Evolutionary conservation across 208 protist genomes (phyloP), one percentile per base, ranked within the genome.

Genomic region (Crithidia thermophila): DNA sequence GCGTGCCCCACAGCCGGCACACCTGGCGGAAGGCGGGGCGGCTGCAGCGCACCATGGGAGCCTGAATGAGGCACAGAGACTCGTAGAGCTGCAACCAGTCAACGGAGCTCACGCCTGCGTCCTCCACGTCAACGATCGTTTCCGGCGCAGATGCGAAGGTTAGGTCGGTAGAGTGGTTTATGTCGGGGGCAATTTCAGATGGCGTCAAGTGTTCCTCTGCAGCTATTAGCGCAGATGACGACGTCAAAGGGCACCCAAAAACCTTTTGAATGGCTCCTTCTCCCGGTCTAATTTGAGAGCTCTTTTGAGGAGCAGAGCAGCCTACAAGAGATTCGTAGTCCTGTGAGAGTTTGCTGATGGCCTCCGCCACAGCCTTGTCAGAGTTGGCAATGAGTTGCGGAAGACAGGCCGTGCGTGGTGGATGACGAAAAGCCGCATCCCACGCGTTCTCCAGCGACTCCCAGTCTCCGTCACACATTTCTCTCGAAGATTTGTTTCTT

Each of bases 41-140:
- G 59, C 87, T 96, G 75, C 89, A 97, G 20, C 94, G 88, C n/a
- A 98, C 94, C 94, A 98, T 98, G n/a, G 94, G 94, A 4, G 91
- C 94, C 50, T 93, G 84, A 10, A 97, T 95, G 31, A 87, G 34
- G 33, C 89, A 68, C 55, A 60, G 68, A 0, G 66, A 23, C 8
- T 14, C 9, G 60, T 92, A 94, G 27, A 81, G 71, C 23, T 65
- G 43, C 30, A 56, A 14, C 46, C 59, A 77, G 31, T 55, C 50
- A 11, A 42, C 67, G 2, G 52, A 5, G 2, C 36, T 14, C 23
- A 30, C 60, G 34, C 28, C 23, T 47, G 39, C 31, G 50, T 31
- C 37, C 10, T 27, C 39, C 16, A 36, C 18, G 6, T 2, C 23
- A 20, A 21, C 20, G 14, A 20, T 9, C 40, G 13, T 46, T 46